Evolutionary conservation across 192 early-diverging fungal genomes (phyloP), one percentile per base, ranked within the genome.

Genomic region (Kickxella alabastrina): DNA sequence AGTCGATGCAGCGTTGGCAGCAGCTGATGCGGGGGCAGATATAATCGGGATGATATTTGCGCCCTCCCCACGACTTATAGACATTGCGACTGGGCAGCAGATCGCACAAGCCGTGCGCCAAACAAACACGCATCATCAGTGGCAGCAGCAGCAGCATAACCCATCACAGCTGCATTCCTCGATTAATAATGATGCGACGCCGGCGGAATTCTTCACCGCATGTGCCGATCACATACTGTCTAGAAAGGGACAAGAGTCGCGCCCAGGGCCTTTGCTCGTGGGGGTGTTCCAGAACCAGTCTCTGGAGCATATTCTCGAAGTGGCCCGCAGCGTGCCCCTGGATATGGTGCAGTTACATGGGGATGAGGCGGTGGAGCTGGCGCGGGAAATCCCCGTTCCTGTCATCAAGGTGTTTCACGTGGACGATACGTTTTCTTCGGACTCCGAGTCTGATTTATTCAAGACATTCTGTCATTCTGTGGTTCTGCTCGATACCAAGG

Each of bases 301-400:
- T 1, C 51, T 89, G 18, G 87, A 86, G 38, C 67, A 92, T 46
- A 92, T 98, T 50, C 80, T 81, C 21, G 52, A 64, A 1, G 78
- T 87, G 6, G 85, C 83, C 4, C 54, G 69, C 15, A 59, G 59
- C 15, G 79, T 86, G 18, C 83, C 85, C 15, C 76, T 99, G 17
- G 95, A 99, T 65, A 40, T 96, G 27, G 87, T 97, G 15, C 97
- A 99, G 79, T 78, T 98, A 45, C 97, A 99, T 71, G 92, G 92
- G 1, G 63, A 79, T 25, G 94, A 95, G 69, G 65, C 65, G 59
- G 27, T 57, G 4, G 79, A 82, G 28, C 50, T 85, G 57, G 83
- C 87, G 1, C 75, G 56, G 32, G 80, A 88, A 36, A 70, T 95
- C 25, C 85, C 89, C 14, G 82, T 89, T 0, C 86, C 89, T 12